Evolutionary conservation across 352 stramenopile species (phyloP).

Genomic region (Pythium rishiriense): DNA sequence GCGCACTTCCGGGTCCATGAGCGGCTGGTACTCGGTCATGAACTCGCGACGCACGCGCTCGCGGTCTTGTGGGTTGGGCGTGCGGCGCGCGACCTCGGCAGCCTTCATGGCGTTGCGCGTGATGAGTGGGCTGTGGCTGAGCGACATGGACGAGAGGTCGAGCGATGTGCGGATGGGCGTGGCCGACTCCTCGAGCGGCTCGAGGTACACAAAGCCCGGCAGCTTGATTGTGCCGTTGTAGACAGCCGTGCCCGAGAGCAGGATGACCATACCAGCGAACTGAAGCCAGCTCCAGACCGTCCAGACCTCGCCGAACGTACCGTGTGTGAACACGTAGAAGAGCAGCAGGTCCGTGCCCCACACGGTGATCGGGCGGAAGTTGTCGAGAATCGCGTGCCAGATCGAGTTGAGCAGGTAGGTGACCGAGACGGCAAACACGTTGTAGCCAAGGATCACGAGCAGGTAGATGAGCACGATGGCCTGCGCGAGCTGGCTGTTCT

Average conservation of each 20-base stretch:
- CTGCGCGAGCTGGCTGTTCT: constrained; percentile 64
- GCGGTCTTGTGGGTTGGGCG: constrained; percentile 75
- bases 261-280: constrained; percentile 90
- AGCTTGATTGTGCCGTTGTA: constrained; percentile 94
- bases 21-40: constrained; percentile 86
- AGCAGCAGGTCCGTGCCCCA: constrained; percentile 95
- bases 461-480: constrained; percentile 87
- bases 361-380: constrained; percentile 96
- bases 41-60: constrained; percentile 83
- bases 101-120: constrained; percentile 84
- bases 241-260: constrained; percentile 95
- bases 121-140: constrained; percentile 77
- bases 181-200: constrained; percentile 61
- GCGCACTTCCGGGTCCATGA: constrained; percentile 53
- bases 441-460: constrained; percentile 95
- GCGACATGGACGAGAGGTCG: constrained; percentile 49
- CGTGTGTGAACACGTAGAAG: constrained; percentile 93
- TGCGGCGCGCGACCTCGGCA: constrained; percentile 75
- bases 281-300: constrained; percentile 95
- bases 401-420: constrained; percentile 96
- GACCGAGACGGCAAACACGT: constrained; percentile 96
- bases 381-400: constrained; percentile 98
- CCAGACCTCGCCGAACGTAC: constrained; percentile 93
- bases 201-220: constrained; percentile 75
- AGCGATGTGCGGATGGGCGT: constrained; percentile 73